A percentile compares a stretch with the other conserved stretches of the same genome.
These are phyloP conservation scores for Dactylonectria estremocensis DNA, from an alignment of 2,329 filamentous ascomycete species.

Conservation along the genomic window DNA sequence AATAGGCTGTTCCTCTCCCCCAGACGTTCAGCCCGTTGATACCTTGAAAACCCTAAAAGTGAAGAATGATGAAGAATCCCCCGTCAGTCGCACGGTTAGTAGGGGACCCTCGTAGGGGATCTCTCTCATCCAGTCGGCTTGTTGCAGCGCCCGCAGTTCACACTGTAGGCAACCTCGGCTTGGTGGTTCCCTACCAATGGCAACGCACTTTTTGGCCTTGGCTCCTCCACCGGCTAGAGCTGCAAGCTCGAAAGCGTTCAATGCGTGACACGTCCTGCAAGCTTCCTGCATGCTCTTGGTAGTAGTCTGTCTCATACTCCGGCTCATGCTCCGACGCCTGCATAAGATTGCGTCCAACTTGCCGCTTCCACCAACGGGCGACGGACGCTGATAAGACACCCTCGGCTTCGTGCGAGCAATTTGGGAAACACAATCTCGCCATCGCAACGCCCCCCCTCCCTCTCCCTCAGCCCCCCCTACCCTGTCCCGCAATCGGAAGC, in stretches of 20 bases:
- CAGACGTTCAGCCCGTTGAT: not conserved
- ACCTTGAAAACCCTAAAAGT: not conserved
- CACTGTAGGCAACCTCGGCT: not conserved
- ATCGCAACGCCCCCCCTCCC: conserved; percentile 3
- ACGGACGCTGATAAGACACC: conserved; percentile 6
- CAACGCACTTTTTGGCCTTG: not conserved
- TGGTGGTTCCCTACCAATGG: not conserved
- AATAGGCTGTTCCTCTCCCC: not conserved
- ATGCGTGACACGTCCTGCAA: not conserved
- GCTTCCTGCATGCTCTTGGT: not conserved
- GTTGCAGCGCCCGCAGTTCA: not conserved
- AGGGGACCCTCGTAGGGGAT: not conserved
- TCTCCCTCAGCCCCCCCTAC: not conserved
- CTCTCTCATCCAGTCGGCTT: not conserved
- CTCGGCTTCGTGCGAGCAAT: conserved; percentile 13
- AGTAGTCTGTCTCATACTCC: too few species aligned
- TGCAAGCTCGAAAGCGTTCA: not conserved
- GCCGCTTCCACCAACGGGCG: conserved; percentile 3
- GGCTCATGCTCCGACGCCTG: not conserved
- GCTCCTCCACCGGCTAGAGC: not conserved
- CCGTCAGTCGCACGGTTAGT: not conserved
- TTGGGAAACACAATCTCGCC: conserved; percentile 1
- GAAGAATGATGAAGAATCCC: not conserved
- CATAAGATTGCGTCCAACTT: not conserved
- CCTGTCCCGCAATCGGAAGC: not conserved